A percentile compares a stretch with the other conserved stretches of the same genome.
These are phyloP conservation scores for Hymenotorrendiella dingleyae DNA, from an alignment of 2,329 filamentous ascomycete species.

Conservation along the genomic window DNA sequence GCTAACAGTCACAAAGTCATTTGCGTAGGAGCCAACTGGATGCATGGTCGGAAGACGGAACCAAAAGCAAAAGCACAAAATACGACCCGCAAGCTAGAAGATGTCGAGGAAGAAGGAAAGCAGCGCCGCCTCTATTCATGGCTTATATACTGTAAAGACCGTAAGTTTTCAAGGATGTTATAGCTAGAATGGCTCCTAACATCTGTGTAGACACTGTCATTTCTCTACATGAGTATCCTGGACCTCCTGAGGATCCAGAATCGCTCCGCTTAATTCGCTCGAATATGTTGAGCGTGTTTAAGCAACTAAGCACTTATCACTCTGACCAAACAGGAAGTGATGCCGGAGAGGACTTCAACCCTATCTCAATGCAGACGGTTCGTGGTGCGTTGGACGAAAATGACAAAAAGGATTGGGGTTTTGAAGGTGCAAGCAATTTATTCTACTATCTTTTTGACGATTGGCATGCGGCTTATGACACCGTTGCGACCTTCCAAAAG, in stretches of 20 bases:
- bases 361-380: slow-evolving; percentile 28
- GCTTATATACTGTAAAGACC: slow-evolving; percentile 62
- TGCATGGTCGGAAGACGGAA: slow-evolving; percentile 32
- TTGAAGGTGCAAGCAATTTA: slow-evolving; percentile 51
- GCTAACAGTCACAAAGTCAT: slow-evolving; percentile 42
- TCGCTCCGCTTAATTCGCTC: slow-evolving; percentile 37
- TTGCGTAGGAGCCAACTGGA: slow-evolving; percentile 66
- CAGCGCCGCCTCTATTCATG: slow-evolving; percentile 61
- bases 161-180: too few relatives aligned
- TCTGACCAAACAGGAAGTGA: too few relatives aligned
- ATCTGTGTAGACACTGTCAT: slow-evolving; percentile 61
- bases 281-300: slow-evolving; percentile 56
- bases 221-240: slow-evolving; percentile 58
- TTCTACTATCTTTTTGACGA: slow-evolving; percentile 66
- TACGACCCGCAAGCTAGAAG: slow-evolving; percentile 29
- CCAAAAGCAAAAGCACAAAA: slow-evolving; percentile 15
- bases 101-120: slow-evolving; percentile 30
- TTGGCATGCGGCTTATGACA: slow-evolving; percentile 53
- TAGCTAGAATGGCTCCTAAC: too few relatives aligned
- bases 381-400: slow-evolving; percentile 26
- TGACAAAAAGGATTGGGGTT: slow-evolving; percentile 26
- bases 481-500: slow-evolving; percentile 42
- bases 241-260: slow-evolving; percentile 24
- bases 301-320: slow-evolving; percentile 55
- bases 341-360: slow-evolving; percentile 23